Evolutionary conservation across 306 rosid species (phyloP), one percentile per base, ranked within the genome.

Genomic region (Cicer bijugum): DNA sequence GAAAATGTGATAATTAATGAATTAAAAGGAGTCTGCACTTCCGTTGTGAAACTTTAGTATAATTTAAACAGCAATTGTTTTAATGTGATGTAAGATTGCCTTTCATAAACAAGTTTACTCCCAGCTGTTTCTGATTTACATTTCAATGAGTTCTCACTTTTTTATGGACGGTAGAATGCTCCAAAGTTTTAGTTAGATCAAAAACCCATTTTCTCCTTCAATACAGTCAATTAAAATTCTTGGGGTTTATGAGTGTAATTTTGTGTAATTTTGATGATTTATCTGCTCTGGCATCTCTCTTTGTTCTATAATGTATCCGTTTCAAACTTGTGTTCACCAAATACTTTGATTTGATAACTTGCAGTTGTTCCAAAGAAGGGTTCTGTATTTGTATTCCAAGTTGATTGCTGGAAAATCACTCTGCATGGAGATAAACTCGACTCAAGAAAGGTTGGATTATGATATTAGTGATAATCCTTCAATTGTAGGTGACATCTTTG

Each of bases 321-420:
- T 58, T 28, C 33, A 44, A 48, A 81, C 57, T 47, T 46, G 43
- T 60, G 70, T 75, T 67, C 61, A 35, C 60, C 57, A 59, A 80
- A 68, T 67, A 12, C 62, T 59, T 80, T 60, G 55, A 55, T 78
- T n/a, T 71, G 50, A 51, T 71, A 71, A 44, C 48, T 59, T 75
- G 84, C 95, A 94, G 98, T 91, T 84, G 90, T 91, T 75, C 97
- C 97, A 35, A 94, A 89, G 81, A 89, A 52, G 82, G 68, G 35
- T 70, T 89, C 95, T 45, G 90, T 88, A 56, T 94, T 89, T 77
- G 80, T 91, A 9, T 75, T 89, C 76, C 91, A 81, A 85, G 89
- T 85, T 74, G 91, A 89, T 87, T 55, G 92, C 85, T 91, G 90
- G 91, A 89, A 94, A 83, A 82, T 89, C 66, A 91, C 97, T 19